Percentiles rank a stretch among this genome's conserved stretches.
Conservation (phyloP, 768 basidiomycete genomes). For the Psilocybe cubensis region DNA sequence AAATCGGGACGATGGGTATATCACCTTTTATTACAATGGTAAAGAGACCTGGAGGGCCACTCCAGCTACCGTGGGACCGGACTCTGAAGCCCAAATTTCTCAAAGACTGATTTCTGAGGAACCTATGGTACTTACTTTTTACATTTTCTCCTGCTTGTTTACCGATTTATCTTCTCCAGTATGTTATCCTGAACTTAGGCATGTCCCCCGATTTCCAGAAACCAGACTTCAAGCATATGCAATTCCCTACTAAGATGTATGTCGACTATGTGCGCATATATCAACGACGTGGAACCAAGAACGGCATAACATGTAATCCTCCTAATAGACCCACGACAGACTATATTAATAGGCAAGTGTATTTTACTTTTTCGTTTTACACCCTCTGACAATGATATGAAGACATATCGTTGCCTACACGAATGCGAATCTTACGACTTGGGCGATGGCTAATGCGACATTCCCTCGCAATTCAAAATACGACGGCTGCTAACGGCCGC, state of each 20-base stretch:
- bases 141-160: not conserved
- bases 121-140: conserved; percentile 75
- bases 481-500: conserved; percentile 39
- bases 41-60: conserved; percentile 73
- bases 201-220: conserved; percentile 78
- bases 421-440: conserved; percentile 86
- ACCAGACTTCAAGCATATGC: conserved; percentile 70
- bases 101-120: conserved; percentile 85
- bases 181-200: conserved; percentile 85
- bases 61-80: conserved; percentile 67
- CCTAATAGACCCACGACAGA: conserved; percentile 72
- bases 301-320: conserved; percentile 82
- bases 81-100: conserved; percentile 58
- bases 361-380: not conserved
- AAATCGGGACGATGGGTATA: conserved; percentile 67
- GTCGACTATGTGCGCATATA: conserved; percentile 92
- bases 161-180: conserved; percentile 43
- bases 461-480: conserved; percentile 71
- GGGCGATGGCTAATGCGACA: conserved; percentile 73
- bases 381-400: not conserved
- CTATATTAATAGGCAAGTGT: conserved; percentile 70
- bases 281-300: conserved; percentile 72
- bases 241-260: conserved; percentile 80
- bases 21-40: conserved; percentile 82
- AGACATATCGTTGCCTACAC: conserved; percentile 61